Percentiles rank a stretch among this genome's conserved stretches.
Evolutionary conservation across 140 eudicot species (phyloP).

Genomic region (Flaveria floridana): DNA sequence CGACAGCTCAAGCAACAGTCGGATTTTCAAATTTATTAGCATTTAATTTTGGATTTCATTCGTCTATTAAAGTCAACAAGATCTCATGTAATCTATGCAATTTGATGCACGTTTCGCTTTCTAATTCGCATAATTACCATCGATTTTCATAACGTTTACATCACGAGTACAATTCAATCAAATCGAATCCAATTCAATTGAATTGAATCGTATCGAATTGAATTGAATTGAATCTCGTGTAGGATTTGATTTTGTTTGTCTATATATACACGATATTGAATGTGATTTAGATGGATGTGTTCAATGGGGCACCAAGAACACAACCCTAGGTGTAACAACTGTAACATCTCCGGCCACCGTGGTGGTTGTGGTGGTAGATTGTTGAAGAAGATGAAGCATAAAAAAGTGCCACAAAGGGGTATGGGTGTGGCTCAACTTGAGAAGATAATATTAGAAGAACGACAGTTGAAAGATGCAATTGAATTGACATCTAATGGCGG

Average conservation of each 20-base stretch:
- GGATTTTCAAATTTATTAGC: slow-evolving; percentile 18
- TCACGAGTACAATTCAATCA: too few relatives aligned
- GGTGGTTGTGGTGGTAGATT: not conserved
- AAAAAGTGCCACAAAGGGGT: slow-evolving; percentile 66
- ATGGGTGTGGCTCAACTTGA: slow-evolving; percentile 91
- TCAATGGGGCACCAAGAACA: not conserved
- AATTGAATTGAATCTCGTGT: slow-evolving; percentile 26
- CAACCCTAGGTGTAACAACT: not conserved
- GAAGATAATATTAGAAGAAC: slow-evolving; percentile 64
- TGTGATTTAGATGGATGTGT: not conserved
- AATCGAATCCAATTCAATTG: too few relatives aligned
- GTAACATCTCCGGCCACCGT: not conserved
- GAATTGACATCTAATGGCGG: slow-evolving; percentile 21
- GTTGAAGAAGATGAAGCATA: slow-evolving; percentile 33
- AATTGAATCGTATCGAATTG: slow-evolving; percentile 18
- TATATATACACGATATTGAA: slow-evolving; percentile 18
- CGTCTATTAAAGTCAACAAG: slow-evolving; percentile 2
- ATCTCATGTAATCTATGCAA: slow-evolving; percentile 25
- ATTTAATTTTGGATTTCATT: slow-evolving; percentile 23
- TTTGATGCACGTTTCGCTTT: slow-evolving; percentile 36
- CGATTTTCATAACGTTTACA: too few relatives aligned
- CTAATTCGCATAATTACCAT: not conserved
- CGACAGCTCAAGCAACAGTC: slow-evolving; percentile 36
- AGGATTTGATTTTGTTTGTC: slow-evolving; percentile 12
- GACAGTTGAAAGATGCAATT: slow-evolving; percentile 42